Base-by-base conservation (phyloP, 192 early-diverging fungal genomes). In the Chytriomyces sp. region DNA sequence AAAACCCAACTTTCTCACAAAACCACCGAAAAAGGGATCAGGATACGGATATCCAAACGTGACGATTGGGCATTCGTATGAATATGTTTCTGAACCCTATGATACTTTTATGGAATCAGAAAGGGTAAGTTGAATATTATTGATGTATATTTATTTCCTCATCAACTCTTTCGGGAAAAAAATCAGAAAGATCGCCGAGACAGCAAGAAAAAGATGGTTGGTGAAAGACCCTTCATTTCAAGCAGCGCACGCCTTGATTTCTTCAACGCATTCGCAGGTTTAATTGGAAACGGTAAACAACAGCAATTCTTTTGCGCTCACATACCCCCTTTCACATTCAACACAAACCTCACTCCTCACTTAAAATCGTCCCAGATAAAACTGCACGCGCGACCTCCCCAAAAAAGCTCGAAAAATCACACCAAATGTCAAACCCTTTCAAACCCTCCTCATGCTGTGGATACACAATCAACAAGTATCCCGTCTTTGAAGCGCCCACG, bases 391-490 rank as follows among this genome's bases (percentile, higher is more conserved):
- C 10, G 3, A 60, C 70, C 9, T 10, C 73, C 0, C 61, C 65
- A 35, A 43, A 28, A 18, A 66, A 47, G 23, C 10, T 26, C 9
- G 20, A 68, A 47, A 45, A 28, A 49, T 24, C 49, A 2, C 50
- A 50, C 57, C 45, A 77, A n/a, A 59, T 62, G 13, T n/a, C 59
- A 2, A 61, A 57, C 16, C 86, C 86, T 6, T 88, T 88, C 83
- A 88, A 88, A 69, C 85, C 86, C 5, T 81, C 85, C 3, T 82
- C 80, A 18, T 76, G 78, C 50, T 80, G 75, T 47, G 86, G 86
- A 35, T 84, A 71, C 50, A 88, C 86, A n/a, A 88, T 88, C 76
- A 88, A 88, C 72, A 84, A 79, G 46, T 88, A 88, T 77, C 86
- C 86, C 6, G 66, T 45, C 0, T 78, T 85, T 61, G 86, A 88